Conservation (phyloP, 768 basidiomycete genomes). For the Mycena albidolilacea region DNA sequence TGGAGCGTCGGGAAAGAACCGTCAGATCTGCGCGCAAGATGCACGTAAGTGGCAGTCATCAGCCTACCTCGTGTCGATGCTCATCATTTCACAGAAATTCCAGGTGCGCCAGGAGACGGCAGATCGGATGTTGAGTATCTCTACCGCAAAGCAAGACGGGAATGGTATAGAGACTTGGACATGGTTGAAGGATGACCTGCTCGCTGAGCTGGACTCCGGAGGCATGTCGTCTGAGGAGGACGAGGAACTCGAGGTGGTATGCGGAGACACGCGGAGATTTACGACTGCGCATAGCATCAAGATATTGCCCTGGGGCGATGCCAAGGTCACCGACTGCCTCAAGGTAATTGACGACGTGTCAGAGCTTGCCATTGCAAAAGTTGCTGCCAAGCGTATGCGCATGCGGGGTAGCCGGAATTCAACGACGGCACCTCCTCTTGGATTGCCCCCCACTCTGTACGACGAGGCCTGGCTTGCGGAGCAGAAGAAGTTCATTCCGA, state of each 20-base stretch:
- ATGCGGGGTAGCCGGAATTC: not conserved
- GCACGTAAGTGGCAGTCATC: not conserved
- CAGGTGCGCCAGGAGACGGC: not conserved
- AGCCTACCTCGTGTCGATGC: not conserved
- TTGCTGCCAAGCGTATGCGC: not conserved
- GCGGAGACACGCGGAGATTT: not conserved
- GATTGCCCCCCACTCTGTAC: not conserved
- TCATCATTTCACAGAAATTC: constrained; percentile 3
- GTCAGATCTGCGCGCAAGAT: not conserved
- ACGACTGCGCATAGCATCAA: not conserved
- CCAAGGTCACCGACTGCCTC: not conserved
- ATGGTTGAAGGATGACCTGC: not conserved
- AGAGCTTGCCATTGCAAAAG: not conserved
- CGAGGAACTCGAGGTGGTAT: not conserved
- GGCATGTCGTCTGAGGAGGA: not conserved
- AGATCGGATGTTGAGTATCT: not conserved
- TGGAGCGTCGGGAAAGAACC: not conserved
- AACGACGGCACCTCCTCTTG: not conserved
- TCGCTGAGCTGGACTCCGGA: not conserved
- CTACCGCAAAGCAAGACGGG: not conserved
- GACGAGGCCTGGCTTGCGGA: not conserved
- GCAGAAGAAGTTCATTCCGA: not conserved
- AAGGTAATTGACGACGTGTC: not conserved
- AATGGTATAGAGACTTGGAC: not conserved
- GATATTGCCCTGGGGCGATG: not conserved